Base-by-base conservation (phyloP, 192 early-diverging fungal species). In the Rhizophagus prolifer region DNA sequence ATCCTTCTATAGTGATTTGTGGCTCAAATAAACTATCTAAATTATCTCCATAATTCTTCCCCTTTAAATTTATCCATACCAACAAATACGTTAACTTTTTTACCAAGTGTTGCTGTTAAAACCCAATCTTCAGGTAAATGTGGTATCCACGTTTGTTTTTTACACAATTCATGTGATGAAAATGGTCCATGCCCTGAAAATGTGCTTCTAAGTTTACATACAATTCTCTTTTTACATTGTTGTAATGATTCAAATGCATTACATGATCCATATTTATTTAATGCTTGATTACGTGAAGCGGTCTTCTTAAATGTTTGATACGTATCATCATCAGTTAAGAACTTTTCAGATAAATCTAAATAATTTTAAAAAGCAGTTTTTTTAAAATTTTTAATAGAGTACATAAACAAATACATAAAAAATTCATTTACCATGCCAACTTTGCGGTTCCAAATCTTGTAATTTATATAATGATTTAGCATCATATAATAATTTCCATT, bases 401-500 rank as follows among this genome's bases (percentile, higher is more conserved):
- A n/a, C 19, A 19, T n/a, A 9, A 16, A 70, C 16, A 70, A 46
- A 46, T 38, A 19, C n/a, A n/a, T 65, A 70, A 14, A 9, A 25
- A 46, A 16, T 70, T 34, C 36, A 26, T 14, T 36, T 46, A 70
- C 68, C 68, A 26, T 70, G 68, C 68, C 68, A 70, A 47, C 68
- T 70, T 4, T 70, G 28, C 21, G 68, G 68, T 25, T 47, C 44
- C 41, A 70, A 70, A 36, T 70, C 36, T 70, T 23, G 28, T 14
- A 70, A 25, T 21, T 23, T 25, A 36, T 70, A 70, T n/a, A 47
- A 38, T 38, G 68, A 26, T 47, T 70, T 70, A 7, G 41, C 68
- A 47, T 70, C 68, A 47, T 70, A 70, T 34, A 70, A 70, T 26
- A 70, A 70, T 70, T 70, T 70, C 68, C 68, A 70, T 26, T 38